Conservation (phyloP, 108 stramenopile species). For the Nitzschia sp. region DNA sequence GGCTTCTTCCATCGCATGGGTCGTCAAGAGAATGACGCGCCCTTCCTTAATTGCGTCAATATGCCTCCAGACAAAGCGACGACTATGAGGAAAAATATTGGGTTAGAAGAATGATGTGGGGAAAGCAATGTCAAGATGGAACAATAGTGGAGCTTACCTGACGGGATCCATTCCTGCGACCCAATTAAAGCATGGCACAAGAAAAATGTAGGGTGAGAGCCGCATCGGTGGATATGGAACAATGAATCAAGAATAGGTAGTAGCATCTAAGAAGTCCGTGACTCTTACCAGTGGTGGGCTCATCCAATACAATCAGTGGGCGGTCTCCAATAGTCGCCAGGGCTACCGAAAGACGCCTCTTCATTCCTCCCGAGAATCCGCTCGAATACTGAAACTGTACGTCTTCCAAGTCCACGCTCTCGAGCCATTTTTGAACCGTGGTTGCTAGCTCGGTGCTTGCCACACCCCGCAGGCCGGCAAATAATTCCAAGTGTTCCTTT, state of each 20-base stretch:
- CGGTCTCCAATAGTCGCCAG: slow-evolving; percentile 83
- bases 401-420: slow-evolving; percentile 42
- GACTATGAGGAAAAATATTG: background rate
- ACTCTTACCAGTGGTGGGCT: slow-evolving; percentile 86
- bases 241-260: too few relatives aligned
- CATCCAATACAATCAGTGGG: slow-evolving; percentile 75
- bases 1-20: slow-evolving; percentile 96
- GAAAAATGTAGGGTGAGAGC: too few relatives aligned
- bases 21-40: slow-evolving; percentile 83
- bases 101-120: background rate
- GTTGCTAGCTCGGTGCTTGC: slow-evolving; percentile 4
- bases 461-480: slow-evolving; percentile 71
- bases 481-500: slow-evolving; percentile 82
- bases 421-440: slow-evolving; percentile 43
- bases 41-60: slow-evolving; percentile 50
- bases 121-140: background rate
- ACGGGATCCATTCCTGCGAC: slow-evolving; percentile 43
- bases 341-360: slow-evolving; percentile 82
- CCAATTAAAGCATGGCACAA: too few relatives aligned
- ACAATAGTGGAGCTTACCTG: too few relatives aligned
- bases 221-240: too few relatives aligned
- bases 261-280: too few relatives aligned
- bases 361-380: slow-evolving; percentile 82
- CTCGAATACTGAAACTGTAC: slow-evolving; percentile 35
- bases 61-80: slow-evolving; percentile 69